Percentiles rank a stretch among this genome's conserved stretches.
Conservation (phyloP, 2,329 filamentous ascomycete genomes). For the Furcasterigmium furcatum region DNA sequence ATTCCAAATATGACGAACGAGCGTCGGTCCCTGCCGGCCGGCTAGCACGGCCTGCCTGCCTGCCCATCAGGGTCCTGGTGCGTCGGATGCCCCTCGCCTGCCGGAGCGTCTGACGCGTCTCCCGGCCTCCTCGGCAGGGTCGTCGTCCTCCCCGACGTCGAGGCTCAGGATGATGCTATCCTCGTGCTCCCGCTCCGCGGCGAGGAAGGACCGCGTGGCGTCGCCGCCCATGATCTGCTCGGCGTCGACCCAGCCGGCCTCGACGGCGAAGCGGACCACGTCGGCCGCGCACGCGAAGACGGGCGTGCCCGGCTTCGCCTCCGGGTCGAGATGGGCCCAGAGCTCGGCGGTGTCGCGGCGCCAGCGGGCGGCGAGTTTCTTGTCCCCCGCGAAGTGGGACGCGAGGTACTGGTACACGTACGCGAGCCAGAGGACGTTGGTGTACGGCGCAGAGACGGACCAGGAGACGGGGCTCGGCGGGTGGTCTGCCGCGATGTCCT, state of each 20-base stretch:
- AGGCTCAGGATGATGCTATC: conserved; percentile 35
- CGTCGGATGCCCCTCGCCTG: not conserved
- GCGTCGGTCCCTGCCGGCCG: no score
- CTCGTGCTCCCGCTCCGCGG: conserved; percentile 24
- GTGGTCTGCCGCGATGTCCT: conserved; percentile 22
- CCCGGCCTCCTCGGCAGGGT: not conserved
- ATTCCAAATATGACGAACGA: no score
- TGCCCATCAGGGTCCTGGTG: no score
- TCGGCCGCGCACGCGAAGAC: conserved; percentile 54
- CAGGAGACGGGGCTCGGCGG: conserved; percentile 47
- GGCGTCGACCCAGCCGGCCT: conserved; percentile 54
- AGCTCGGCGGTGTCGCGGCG: conserved; percentile 47
- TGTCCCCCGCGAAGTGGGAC: conserved; percentile 42
- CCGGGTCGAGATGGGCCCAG: conserved; percentile 50
- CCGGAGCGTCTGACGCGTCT: not conserved
- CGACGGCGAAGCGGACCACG: conserved; percentile 53
- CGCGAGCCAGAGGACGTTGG: conserved; percentile 63
- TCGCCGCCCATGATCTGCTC: conserved; percentile 43
- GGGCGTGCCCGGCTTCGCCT: conserved; percentile 41
- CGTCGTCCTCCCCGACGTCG: conserved; percentile 17
- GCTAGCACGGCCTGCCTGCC: no score
- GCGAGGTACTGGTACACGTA: conserved; percentile 56
- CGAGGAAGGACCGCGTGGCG: conserved; percentile 22
- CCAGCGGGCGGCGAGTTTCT: conserved; percentile 42
- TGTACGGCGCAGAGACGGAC: conserved; percentile 55